Conservation (phyloP, 2,329 filamentous ascomycete genomes). For the Verticillium nubilum region DNA sequence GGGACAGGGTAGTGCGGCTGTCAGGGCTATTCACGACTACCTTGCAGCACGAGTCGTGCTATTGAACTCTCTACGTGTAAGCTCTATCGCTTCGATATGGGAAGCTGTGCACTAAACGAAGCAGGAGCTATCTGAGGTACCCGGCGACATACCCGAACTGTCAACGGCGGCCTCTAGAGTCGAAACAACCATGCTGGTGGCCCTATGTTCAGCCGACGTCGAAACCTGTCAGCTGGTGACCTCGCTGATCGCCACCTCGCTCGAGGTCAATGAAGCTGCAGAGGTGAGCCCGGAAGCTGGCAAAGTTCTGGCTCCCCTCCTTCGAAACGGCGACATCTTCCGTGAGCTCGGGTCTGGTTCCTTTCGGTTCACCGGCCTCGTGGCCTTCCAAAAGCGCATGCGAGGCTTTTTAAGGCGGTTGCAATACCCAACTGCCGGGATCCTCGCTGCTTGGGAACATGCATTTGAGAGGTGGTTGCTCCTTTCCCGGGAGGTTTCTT, state of each 20-base stretch:
- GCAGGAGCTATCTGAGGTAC: constrained; percentile 49
- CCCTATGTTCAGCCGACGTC: constrained; percentile 60
- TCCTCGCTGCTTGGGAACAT: constrained; percentile 61
- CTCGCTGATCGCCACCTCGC: constrained; percentile 53
- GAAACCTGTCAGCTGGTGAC: constrained; percentile 61
- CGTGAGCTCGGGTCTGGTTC: constrained; percentile 56
- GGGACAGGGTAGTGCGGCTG: constrained; percentile 34
- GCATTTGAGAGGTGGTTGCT: constrained; percentile 62
- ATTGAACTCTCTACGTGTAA: constrained; percentile 43
- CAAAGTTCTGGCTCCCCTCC: constrained; percentile 45
- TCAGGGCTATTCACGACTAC: constrained; percentile 48
- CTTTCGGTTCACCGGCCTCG: constrained; percentile 62
- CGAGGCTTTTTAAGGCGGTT: constrained; percentile 54
- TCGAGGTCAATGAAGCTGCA: constrained; percentile 55
- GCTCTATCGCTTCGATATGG: constrained; percentile 10
- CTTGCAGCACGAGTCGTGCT: constrained; percentile 50
- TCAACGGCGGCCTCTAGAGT: constrained; percentile 46
- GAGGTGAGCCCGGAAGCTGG: constrained; percentile 43
- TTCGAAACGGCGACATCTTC: constrained; percentile 57
- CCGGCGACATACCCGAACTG: constrained; percentile 50
- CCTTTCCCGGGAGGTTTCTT: constrained; percentile 58
- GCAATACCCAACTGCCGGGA: constrained; percentile 59
- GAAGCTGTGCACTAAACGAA: background rate
- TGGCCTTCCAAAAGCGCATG: constrained; percentile 64
- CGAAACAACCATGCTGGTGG: constrained; percentile 58